phyloP scores from a whole-genome alignment of 257 asterid genomes.

The Osmanthus fragrans region DNA sequence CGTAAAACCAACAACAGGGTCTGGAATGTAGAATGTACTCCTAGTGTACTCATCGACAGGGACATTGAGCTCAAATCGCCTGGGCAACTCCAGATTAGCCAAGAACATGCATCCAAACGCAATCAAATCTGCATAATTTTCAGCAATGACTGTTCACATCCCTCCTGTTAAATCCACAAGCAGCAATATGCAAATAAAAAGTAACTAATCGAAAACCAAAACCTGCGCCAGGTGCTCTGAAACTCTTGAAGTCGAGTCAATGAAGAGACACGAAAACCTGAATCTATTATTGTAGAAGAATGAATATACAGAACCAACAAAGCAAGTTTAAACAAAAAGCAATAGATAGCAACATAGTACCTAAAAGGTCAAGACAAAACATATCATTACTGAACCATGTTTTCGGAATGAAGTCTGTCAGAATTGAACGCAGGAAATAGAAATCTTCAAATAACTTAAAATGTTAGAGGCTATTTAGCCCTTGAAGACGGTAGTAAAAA shows the following conservation, averaged over 20 bases:
- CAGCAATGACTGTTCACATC: conserved; percentile 40
- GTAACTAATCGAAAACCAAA: too few species aligned
- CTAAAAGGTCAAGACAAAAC: neutral
- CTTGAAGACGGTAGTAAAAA: neutral
- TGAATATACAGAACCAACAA: too few species aligned
- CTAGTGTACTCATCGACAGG: conserved; percentile 32
- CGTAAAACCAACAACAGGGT: conserved; percentile 54
- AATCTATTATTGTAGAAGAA: too few species aligned
- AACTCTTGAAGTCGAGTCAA: too few species aligned
- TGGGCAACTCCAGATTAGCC: conserved; percentile 50
- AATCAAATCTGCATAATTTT: conserved; percentile 48
- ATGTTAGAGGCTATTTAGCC: neutral
- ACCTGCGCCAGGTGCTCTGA: too few species aligned
- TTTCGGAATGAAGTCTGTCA: neutral
- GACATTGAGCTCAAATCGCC: conserved; percentile 38
- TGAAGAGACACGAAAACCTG: too few species aligned
- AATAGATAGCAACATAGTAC: neutral
- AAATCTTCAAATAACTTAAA: neutral
- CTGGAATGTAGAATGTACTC: conserved; percentile 37
- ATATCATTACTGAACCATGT: neutral
- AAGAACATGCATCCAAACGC: conserved; percentile 51
- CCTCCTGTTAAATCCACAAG: conserved; percentile 44
- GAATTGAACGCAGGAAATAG: neutral
- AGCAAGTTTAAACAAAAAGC: neutral
- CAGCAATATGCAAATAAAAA: conserved; percentile 19